Base-by-base conservation (phyloP, 257 asterid species). In the Jaltomata sinuosa region DNA sequence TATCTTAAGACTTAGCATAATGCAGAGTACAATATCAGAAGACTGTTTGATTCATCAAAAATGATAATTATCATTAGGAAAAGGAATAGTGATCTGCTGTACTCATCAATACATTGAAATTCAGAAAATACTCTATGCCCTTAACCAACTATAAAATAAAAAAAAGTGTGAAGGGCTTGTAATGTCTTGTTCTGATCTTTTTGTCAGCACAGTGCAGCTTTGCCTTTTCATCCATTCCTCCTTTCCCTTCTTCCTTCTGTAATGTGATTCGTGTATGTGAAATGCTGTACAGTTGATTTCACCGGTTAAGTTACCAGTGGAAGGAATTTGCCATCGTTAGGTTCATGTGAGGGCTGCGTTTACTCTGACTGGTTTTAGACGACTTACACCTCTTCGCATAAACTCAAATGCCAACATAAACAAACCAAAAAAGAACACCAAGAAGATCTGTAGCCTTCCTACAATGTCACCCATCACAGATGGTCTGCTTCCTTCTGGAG, bases 311-410 rank as follows among this genome's bases (percentile, higher is more conserved):
- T 90, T 84, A 93, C 96, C 94, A 29, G 90, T 79, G 76, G 84
- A 86, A 79, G 85, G 80, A 91, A 83, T 89, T 79, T 21, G 72
- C 49, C 74, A 55, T 69, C 83, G 67, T n/a, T 76, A 53, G 80
- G 86, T 87, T 91, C 88, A 92, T 84, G 97, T 86, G 76, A 90
- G 94, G 84, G 91, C 79, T 64, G 94, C 34, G 85, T 90, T 96
- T 55, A 96, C 98, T 91, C 90, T 92, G 36, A 90, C 90, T 9
- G 95, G 94, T 85, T 95, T 93, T 40, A 92, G 87, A 64, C 92
- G 89, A 86, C 83, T 88, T 82, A 91, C 85, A 16, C 91, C 91
- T 77, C 93, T 91, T 91, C 91, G 85, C 49, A 89, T 55, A 87
- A 87, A 84, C 80, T 92, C 94, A 40, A 90, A 88, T 38, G 89